Conservation (phyloP, 306 rosid species). For the Gillenia trifoliata region DNA sequence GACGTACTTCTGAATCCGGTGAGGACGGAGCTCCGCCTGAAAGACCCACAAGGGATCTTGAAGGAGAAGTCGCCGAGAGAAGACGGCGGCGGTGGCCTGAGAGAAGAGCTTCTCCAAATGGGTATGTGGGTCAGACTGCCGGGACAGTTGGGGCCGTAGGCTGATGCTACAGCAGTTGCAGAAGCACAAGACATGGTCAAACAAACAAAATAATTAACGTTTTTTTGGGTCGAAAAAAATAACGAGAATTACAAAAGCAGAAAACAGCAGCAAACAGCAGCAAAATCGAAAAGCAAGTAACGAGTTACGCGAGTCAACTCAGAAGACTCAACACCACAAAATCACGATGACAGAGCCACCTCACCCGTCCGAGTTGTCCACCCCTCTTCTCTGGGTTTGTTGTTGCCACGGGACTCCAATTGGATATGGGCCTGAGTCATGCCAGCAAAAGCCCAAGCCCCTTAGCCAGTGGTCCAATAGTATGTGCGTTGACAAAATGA, state of each 20-base stretch:
- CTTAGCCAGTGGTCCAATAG: neutral
- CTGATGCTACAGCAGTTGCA: conserved; percentile 18
- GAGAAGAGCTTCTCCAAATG: conserved; percentile 16
- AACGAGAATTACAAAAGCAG: neutral
- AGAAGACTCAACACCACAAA: neutral
- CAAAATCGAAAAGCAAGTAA: neutral
- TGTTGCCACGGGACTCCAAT: neutral
- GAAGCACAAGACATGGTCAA: conserved; percentile 39
- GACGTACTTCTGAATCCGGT: conserved; percentile 39
- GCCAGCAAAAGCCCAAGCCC: neutral
- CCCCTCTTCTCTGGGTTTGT: neutral
- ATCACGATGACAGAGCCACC: neutral
- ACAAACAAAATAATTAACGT: neutral
- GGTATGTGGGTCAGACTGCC: conserved; percentile 6
- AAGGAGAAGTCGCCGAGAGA: conserved; percentile 34
- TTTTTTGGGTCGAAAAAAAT: neutral
- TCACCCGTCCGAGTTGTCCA: neutral
- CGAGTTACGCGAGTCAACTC: neutral
- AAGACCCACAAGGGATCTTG: conserved; percentile 27
- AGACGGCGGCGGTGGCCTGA: conserved; percentile 16
- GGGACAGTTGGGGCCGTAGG: conserved; percentile 15
- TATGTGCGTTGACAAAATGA: no score
- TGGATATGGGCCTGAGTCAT: neutral
- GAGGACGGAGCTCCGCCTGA: conserved; percentile 31
- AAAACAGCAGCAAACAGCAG: neutral